These are phyloP conservation scores for Ceratocystis variospora DNA, from an alignment of 2,329 filamentous ascomycete species.

Conservation along the genomic window DNA sequence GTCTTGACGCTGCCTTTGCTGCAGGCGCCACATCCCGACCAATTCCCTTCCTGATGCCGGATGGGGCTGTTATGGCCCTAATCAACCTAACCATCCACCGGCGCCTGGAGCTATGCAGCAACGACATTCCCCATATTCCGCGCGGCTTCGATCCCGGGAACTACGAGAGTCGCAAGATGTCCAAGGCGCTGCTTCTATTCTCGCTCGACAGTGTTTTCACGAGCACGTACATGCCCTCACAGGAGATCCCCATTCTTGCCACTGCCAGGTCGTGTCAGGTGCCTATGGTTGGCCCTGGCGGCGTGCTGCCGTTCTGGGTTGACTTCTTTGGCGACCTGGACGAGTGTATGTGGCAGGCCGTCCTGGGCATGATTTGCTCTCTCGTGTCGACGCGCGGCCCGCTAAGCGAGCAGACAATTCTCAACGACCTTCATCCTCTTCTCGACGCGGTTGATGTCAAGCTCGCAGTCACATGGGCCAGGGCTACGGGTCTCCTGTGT, in stretches of 20 bases:
- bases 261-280: constrained; percentile 29
- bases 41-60: constrained; percentile 44
- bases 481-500: constrained; percentile 36
- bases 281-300: constrained; percentile 30
- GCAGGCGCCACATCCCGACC: neutral
- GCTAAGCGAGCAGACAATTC: constrained; percentile 38
- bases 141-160: constrained; percentile 58
- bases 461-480: constrained; percentile 46
- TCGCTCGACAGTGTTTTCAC: constrained; percentile 47
- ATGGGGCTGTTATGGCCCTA: constrained; percentile 53
- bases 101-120: constrained; percentile 39
- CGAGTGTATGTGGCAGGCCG: constrained; percentile 47
- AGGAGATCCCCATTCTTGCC: constrained; percentile 33
- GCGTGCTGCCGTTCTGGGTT: constrained; percentile 56
- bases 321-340: constrained; percentile 52
- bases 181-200: constrained; percentile 53
- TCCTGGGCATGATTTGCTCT: constrained; percentile 49
- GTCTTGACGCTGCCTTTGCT: constrained; percentile 26
- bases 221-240: constrained; percentile 46
- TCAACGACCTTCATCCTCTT: constrained; percentile 41
- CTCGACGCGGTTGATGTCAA: constrained; percentile 50
- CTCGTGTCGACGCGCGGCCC: constrained; percentile 49
- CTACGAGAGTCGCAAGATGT: constrained; percentile 56
- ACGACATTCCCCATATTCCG: constrained; percentile 46
- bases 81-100: constrained; percentile 50